Evolutionary conservation across 2,329 filamentous ascomycete species (phyloP).

Genomic region (Fusarium paranaense): DNA sequence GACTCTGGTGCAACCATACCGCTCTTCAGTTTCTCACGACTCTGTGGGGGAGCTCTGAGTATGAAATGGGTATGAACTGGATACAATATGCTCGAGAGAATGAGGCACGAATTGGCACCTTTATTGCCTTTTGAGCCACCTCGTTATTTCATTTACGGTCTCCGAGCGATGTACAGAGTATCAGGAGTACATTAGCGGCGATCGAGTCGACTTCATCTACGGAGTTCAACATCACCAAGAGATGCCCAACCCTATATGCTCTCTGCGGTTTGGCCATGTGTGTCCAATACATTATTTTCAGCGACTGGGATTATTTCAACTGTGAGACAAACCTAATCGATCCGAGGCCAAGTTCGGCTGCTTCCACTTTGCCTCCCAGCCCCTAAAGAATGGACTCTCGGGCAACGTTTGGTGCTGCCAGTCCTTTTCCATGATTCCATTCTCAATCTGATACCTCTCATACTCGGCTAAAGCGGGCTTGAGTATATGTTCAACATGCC

Average conservation of each 20-base stretch:
- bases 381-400: conserved; percentile 79
- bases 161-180: background rate
- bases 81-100: conserved; percentile 16
- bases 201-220: background rate
- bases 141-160: background rate
- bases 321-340: background rate
- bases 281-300: background rate
- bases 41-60: background rate
- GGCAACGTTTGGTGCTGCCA: conserved; percentile 78
- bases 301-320: too few species aligned
- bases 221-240: too few species aligned
- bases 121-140: conserved; percentile 7
- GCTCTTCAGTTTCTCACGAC: conserved; percentile 10
- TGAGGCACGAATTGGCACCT: conserved; percentile 2
- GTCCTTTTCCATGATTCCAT: conserved; percentile 65
- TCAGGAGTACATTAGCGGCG: background rate
- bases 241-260: background rate
- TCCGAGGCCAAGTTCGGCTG: too few species aligned
- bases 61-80: background rate
- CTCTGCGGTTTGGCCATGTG: background rate
- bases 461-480: conserved; percentile 73
- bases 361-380: conserved; percentile 64
- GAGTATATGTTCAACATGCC: conserved; percentile 80
- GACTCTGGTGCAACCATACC: conserved; percentile 17
- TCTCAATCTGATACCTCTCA: conserved; percentile 72